These are phyloP conservation scores for Cystobasidium ongulense DNA, from an alignment of 768 basidiomycete genomes.

Conservation along the genomic window DNA sequence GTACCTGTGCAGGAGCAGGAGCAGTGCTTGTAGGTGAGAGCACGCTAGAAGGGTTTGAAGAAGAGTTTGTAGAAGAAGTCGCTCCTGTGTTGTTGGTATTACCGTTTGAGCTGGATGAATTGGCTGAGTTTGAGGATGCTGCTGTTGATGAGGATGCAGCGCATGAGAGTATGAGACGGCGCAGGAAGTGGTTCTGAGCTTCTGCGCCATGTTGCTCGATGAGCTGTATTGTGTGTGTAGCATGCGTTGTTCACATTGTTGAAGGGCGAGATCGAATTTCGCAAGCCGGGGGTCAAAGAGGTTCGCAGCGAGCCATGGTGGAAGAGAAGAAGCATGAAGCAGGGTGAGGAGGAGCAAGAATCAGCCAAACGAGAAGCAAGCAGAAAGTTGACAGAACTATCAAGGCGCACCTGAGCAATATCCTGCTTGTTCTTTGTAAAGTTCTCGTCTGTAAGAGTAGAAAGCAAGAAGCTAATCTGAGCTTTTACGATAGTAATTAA, in stretches of 20 bases:
- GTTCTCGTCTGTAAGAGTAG: conserved; percentile 92
- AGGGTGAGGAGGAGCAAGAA: not conserved
- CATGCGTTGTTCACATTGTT: not conserved
- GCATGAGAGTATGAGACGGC: conserved; percentile 83
- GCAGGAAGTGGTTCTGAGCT: conserved; percentile 95
- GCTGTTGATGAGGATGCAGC: conserved; percentile 40
- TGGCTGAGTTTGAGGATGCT: conserved; percentile 36
- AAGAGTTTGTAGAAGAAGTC: conserved; percentile 51
- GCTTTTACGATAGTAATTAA: conserved; percentile 44
- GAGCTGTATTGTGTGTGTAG: conserved; percentile 54
- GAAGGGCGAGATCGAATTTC: not conserved
- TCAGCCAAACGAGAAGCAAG: not conserved
- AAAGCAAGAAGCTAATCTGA: conserved; percentile 90
- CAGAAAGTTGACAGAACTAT: not conserved
- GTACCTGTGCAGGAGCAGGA: conserved; percentile 18
- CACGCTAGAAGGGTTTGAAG: conserved; percentile 50
- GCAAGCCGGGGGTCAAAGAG: not conserved
- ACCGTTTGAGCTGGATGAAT: conserved; percentile 40
- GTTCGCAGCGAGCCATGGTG: too few species aligned
- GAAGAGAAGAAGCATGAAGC: not conserved
- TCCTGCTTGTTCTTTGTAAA: conserved; percentile 88
- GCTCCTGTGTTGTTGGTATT: conserved; percentile 50
- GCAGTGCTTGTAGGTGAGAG: conserved; percentile 51
- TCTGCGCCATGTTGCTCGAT: conserved; percentile 94
- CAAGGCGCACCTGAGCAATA: conserved; percentile 74